A percentile compares a stretch with the other conserved stretches of the same genome.
These are phyloP conservation scores for Entamoeba histolytica DNA, from an alignment of 208 protist genomes.

Conservation along the genomic window DNA sequence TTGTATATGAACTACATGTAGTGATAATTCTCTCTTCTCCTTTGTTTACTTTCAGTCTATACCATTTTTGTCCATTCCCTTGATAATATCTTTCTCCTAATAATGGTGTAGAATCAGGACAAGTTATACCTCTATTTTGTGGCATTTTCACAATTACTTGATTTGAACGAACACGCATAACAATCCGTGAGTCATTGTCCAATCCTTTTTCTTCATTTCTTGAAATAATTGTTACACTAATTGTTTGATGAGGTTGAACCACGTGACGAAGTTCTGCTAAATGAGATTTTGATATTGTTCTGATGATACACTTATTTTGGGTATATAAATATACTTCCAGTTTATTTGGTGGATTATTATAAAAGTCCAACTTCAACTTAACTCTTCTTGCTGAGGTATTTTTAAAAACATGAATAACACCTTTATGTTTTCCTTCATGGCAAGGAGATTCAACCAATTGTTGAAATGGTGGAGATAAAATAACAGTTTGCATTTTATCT, in stretches of 20 bases:
- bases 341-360: background rate
- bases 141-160: background rate
- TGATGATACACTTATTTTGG: background rate
- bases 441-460: background rate
- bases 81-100: background rate
- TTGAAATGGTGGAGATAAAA: background rate
- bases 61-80: background rate
- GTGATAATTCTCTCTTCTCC: background rate
- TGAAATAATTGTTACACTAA: background rate
- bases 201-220: background rate
- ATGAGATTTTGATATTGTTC: background rate
- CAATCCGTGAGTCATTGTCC: background rate
- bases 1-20: background rate
- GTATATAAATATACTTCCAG: background rate
- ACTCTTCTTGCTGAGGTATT: background rate
- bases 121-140: background rate
- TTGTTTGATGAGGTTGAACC: background rate
- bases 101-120: background rate
- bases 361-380: background rate
- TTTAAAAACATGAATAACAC: background rate
- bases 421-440: background rate
- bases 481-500: background rate
- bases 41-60: background rate
- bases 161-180: background rate
- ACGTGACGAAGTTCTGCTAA: background rate